A percentile compares a stretch with the other conserved stretches of the same genome.
phyloP scores from a whole-genome alignment of 495 filamentous ascomycete species.

The Pyrenula aspistea region DNA sequence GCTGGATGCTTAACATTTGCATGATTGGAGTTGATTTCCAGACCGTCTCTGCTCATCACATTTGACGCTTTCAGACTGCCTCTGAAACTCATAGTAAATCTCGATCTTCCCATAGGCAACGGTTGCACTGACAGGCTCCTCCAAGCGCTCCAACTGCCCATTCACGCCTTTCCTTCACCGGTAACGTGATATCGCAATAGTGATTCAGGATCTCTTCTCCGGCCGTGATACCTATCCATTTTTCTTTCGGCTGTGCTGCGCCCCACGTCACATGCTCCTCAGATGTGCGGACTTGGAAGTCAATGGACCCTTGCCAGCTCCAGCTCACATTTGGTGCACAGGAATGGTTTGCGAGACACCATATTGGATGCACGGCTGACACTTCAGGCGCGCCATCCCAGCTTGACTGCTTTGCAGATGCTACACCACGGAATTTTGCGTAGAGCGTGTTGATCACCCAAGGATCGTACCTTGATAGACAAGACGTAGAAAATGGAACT shows the following conservation, averaged over 20 bases:
- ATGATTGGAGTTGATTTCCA: no score
- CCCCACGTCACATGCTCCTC: slow-evolving; percentile 27
- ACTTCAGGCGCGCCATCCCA: slow-evolving; percentile 68
- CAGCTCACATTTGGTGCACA: slow-evolving; percentile 89
- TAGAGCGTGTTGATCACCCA: slow-evolving; percentile 93
- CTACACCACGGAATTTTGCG: slow-evolving; percentile 85
- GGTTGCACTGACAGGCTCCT: slow-evolving; percentile 68
- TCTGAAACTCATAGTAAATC: no score
- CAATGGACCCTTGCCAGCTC: slow-evolving; percentile 85
- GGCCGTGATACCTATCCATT: slow-evolving; percentile 46
- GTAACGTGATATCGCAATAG: slow-evolving; percentile 80
- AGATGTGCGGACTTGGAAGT: slow-evolving; percentile 37
- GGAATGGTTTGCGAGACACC: slow-evolving; percentile 81
- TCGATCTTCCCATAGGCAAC: slow-evolving; percentile 65
- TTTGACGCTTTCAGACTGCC: no score
- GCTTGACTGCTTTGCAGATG: slow-evolving; percentile 64
- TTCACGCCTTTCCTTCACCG: slow-evolving; percentile 69
- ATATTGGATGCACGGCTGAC: slow-evolving; percentile 63
- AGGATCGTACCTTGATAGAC: slow-evolving; percentile 47
- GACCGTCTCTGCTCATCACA: no score
- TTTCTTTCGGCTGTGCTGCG: slow-evolving; percentile 18
- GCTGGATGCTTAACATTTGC: no score
- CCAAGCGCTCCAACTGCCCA: slow-evolving; percentile 81
- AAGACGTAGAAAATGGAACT: slow-evolving; percentile 59
- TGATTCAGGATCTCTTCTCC: slow-evolving; percentile 84